Base-by-base conservation (phyloP, 2,329 filamentous ascomycete species). In the Myriosclerotinia curreyana region DNA sequence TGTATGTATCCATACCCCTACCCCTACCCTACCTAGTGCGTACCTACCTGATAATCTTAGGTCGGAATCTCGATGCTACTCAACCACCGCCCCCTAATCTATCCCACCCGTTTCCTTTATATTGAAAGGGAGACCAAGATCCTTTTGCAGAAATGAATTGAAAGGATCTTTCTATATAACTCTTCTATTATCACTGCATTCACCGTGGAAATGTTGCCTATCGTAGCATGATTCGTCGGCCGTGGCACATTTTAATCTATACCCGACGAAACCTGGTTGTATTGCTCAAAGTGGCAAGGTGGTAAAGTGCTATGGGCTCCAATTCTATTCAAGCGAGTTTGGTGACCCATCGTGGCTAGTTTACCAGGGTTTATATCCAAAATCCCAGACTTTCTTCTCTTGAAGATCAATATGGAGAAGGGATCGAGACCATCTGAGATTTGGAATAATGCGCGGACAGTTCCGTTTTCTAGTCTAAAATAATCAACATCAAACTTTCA, bases 241-340 rank as follows among this genome's bases (percentile, higher is more conserved):
- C 12, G 28, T 46, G 20, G 40, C 1, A 34, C 12, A 22, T 17
- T 12, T 48, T 59, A 59, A 59, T 59, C 7, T 36, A 59, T 6
- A 25, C 36, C 42, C n/a, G 31, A 59, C 55, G 9, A 25, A 34
- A 25, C 55, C 42, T 48, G 31, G 55, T 44, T n/a, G n/a, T n/a
- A n/a, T n/a, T 25, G 31, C 55, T 59, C 25, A 48, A 59, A 36
- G 28, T 22, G 28, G 55, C 48, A 48, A 49, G 20, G 55, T 59
- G 20, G 17, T 25, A n/a, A 49, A 20, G n/a, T n/a, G n/a, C n/a
- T n/a, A n/a, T n/a, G 55, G 55, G 55, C 7, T 20, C 14, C 8
- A 48, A 48, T 59, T 59, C n/a, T 48, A 48, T 48, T 25, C 28
- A 59, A 59, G 42, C 55, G 55, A 38, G n/a, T 4, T 20, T 44